phyloP scores from a whole-genome alignment of 1,139 yeast species.

The Saccharomyces hybrid region DNA sequence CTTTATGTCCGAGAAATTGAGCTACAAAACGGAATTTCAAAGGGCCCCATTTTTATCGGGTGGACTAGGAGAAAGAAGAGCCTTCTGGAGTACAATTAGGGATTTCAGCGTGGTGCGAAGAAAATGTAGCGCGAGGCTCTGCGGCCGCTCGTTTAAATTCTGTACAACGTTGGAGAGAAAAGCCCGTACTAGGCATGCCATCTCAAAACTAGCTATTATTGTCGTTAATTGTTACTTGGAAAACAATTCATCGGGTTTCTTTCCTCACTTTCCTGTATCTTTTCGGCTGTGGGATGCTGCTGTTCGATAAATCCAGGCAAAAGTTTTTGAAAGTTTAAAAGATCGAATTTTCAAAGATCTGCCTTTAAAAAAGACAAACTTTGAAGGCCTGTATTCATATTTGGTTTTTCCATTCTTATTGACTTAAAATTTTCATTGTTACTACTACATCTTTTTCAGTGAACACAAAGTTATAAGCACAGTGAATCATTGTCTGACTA shows the following conservation, averaged over 20 bases:
- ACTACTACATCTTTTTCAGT: background rate
- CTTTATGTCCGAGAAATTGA: background rate
- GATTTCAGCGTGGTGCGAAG: background rate
- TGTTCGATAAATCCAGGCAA: conserved; percentile 1
- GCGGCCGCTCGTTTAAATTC: background rate
- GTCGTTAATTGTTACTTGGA: background rate
- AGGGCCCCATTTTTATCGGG: conserved; percentile 1
- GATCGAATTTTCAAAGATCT: background rate
- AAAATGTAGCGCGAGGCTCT: background rate
- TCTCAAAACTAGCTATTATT: background rate
- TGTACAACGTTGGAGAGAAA: background rate
- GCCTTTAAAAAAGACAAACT: background rate
- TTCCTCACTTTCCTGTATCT: background rate
- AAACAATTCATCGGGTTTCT: conserved; percentile 1
- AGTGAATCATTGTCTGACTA: background rate
- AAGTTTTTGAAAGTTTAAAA: background rate
- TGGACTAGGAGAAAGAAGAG: background rate
- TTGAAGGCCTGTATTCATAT: background rate
- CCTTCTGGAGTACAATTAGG: background rate
- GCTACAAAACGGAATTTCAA: background rate
- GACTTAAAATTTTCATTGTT: background rate
- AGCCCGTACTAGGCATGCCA: background rate
- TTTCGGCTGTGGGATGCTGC: background rate
- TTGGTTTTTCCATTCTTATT: background rate
- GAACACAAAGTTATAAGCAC: background rate